Evolutionary conservation across 1,284 basidiomycete genomes (phyloP).

Genomic region (Termitomyces sp.): DNA sequence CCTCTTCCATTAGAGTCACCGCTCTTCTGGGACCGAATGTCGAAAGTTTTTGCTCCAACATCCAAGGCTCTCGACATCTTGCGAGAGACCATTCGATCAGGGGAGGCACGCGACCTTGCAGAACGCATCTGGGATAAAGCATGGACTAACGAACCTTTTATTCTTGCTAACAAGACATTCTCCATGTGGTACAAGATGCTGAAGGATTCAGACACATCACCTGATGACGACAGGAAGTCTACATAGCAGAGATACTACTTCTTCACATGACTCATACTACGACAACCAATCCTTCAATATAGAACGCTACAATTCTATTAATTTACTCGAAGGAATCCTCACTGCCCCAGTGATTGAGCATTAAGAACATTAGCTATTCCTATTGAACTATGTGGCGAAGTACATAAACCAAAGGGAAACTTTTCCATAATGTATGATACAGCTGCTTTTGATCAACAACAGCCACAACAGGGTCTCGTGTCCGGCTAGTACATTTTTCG

Average conservation of each 20-base stretch:
- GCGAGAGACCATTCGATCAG: slow-evolving; percentile 43
- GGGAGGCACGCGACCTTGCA: slow-evolving; percentile 47
- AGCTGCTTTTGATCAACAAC: neutral
- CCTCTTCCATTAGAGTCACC: slow-evolving; percentile 39
- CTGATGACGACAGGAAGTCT: slow-evolving; percentile 36
- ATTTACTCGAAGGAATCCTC: neutral
- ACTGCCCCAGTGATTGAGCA: neutral
- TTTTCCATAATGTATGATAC: no score
- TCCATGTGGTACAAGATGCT: slow-evolving; percentile 42
- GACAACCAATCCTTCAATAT: neutral
- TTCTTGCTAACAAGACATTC: slow-evolving; percentile 44
- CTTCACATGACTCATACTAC: neutral
- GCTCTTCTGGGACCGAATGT: slow-evolving; percentile 41
- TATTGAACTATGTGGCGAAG: no score
- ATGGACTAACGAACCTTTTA: slow-evolving; percentile 46
- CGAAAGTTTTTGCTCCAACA: slow-evolving; percentile 45
- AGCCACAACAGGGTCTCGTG: neutral
- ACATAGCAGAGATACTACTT: slow-evolving; percentile 6
- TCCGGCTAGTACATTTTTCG: no score
- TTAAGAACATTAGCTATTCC: neutral
- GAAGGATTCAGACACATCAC: slow-evolving; percentile 34
- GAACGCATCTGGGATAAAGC: slow-evolving; percentile 50
- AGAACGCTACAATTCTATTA: neutral
- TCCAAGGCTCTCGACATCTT: slow-evolving; percentile 41
- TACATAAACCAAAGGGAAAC: no score